Evolutionary conservation across 2,329 filamentous ascomycete genomes (phyloP), one percentile per base, ranked within the genome.

Genomic region (Sclerotinia subarctica): DNA sequence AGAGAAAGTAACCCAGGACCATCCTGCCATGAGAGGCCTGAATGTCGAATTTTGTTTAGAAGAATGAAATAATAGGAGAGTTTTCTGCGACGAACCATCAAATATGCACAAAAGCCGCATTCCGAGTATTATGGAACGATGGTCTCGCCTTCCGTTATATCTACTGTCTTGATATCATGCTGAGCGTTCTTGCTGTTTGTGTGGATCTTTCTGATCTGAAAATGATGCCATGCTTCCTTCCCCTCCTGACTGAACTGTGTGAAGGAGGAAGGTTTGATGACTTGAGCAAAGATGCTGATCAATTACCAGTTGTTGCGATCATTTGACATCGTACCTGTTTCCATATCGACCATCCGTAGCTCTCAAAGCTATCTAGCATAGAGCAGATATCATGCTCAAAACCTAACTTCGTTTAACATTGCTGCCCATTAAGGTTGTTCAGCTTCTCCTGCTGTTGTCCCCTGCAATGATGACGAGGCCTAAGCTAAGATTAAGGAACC

Each of bases 401-500:
- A 17, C 13, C 32, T 10, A 49, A 13, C 5, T 15, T 29, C 24
- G 24, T 59, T 29, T n/a, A 26, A 24, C 19, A 47, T 57, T 59
- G 19, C 42, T 59, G 57, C 24, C 51, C 38, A 57, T 17, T 17
- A 57, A 24, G 5, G 32, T 57, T 56, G 29, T 56, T 57, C n/a
- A 32, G 32, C 35, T 57, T 29, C 21, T 59, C 19, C 42, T 42
- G 42, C 42, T 21, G 44, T 15, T 46, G 26, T 32, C 57, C 24
- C 54, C 35, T 58, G 54, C 54, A 24, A 26, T 58, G 54, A 47
- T 47, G 42, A 60, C n/a, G 44, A 60, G 58, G 42, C 35, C 35
- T 24, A 38, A 38, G 53, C 53, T 13, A 57, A 57, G 21, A 15
- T 5, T 32, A n/a, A 29, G 42, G 13, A 49, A 21, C 26, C 42